Evolutionary conservation across 73 alveolate genomes (phyloP).

Genomic region (Paramecium biaurelia): DNA sequence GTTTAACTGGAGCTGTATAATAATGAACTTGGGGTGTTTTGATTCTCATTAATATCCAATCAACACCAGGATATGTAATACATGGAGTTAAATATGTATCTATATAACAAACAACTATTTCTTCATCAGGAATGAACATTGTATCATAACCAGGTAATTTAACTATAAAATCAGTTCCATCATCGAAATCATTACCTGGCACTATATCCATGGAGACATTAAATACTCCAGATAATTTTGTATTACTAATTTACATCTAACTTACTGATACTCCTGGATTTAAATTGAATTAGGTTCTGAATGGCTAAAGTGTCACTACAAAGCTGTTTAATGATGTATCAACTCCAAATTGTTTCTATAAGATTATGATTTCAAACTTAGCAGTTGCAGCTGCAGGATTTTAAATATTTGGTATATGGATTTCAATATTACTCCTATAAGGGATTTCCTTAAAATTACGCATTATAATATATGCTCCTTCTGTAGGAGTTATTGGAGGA

Average conservation of each 20-base stretch:
- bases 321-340: neutral
- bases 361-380: neutral
- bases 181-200: neutral
- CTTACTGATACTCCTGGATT: constrained; percentile 19
- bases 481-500: no score
- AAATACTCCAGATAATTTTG: neutral
- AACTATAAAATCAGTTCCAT: neutral
- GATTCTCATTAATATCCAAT: constrained; percentile 31
- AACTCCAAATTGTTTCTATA: neutral
- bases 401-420: neutral
- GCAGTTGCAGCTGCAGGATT: neutral
- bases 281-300: neutral
- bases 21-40: neutral
- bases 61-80: constrained; percentile 1
- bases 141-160: constrained; percentile 50
- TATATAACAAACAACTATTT: constrained; percentile 5
- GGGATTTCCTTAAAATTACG: constrained; percentile 13
- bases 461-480: neutral
- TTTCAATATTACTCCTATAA: neutral
- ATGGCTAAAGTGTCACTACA: neutral
- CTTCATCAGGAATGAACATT: constrained; percentile 32
- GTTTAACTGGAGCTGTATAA: neutral
- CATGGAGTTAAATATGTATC: constrained; percentile 37
- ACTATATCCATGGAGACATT: neutral
- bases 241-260: neutral